These are phyloP conservation scores for Stephanodiscus triporus DNA, from an alignment of 108 stramenopile species.

Conservation along the genomic window DNA sequence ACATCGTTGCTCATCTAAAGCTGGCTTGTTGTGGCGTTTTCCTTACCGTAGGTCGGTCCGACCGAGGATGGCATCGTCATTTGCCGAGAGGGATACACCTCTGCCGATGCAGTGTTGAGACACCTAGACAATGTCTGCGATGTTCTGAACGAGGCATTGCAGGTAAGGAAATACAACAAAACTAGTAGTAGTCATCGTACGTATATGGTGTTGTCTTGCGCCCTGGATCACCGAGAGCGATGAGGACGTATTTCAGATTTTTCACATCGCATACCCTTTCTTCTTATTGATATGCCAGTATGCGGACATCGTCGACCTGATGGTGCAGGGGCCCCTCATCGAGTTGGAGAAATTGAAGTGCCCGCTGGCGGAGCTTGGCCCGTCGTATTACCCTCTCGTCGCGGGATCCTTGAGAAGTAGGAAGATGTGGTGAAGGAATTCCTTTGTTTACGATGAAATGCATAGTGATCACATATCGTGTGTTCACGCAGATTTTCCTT, in stretches of 20 bases:
- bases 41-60: constrained; percentile 19
- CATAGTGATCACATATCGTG: no score
- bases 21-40: neutral
- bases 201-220: no score
- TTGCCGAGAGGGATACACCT: constrained; percentile 31
- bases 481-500: no score
- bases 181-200: no score
- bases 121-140: constrained; percentile 28
- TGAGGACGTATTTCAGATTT: neutral
- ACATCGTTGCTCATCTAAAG: no score
- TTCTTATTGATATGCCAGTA: neutral
- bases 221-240: no score
- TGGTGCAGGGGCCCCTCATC: constrained; percentile 19
- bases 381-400: no score
- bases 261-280: neutral
- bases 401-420: no score
- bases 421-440: no score
- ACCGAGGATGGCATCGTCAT: constrained; percentile 33
- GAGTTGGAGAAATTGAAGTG: constrained; percentile 40
- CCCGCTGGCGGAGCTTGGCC: constrained; percentile 15
- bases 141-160: constrained; percentile 28
- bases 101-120: constrained; percentile 16
- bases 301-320: constrained; percentile 27
- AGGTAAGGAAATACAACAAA: neutral
- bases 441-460: no score